Evolutionary conservation across 148 eudicot species (phyloP).

Genomic region (Rheum nobile): DNA sequence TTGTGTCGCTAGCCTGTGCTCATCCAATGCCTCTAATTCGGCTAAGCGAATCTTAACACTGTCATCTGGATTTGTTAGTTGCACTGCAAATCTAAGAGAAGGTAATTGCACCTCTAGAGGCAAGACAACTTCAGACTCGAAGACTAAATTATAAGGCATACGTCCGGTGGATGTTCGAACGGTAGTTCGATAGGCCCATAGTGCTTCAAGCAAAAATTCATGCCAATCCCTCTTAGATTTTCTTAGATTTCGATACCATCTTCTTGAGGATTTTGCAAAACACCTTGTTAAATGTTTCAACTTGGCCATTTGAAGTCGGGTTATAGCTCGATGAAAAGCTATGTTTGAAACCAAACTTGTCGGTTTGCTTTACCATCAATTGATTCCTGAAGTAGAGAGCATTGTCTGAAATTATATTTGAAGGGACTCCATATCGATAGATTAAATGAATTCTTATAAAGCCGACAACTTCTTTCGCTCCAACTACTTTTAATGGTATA

Average conservation of each 20-base stretch:
- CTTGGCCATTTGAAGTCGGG: background rate
- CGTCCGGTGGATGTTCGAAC: background rate
- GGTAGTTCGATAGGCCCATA: background rate
- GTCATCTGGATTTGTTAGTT: background rate
- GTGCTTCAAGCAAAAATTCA: background rate
- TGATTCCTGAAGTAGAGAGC: background rate
- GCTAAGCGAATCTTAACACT: background rate
- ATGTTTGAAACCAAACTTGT: background rate
- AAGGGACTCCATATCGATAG: too few species aligned
- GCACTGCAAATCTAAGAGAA: background rate
- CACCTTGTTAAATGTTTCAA: background rate
- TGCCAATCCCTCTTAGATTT: background rate
- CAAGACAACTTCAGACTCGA: background rate
- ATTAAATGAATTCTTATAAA: background rate
- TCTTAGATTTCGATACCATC: background rate
- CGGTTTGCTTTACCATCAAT: background rate
- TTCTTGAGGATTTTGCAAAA: background rate
- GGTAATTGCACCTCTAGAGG: background rate
- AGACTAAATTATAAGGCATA: background rate
- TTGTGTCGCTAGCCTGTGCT: background rate
- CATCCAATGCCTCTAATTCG: background rate
- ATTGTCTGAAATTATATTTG: too few species aligned
- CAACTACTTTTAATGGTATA: background rate
- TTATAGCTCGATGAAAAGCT: too few species aligned
- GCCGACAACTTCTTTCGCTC: background rate